These are phyloP conservation scores for Angophora floribunda DNA, from an alignment of 345 rosid species.

Conservation along the genomic window DNA sequence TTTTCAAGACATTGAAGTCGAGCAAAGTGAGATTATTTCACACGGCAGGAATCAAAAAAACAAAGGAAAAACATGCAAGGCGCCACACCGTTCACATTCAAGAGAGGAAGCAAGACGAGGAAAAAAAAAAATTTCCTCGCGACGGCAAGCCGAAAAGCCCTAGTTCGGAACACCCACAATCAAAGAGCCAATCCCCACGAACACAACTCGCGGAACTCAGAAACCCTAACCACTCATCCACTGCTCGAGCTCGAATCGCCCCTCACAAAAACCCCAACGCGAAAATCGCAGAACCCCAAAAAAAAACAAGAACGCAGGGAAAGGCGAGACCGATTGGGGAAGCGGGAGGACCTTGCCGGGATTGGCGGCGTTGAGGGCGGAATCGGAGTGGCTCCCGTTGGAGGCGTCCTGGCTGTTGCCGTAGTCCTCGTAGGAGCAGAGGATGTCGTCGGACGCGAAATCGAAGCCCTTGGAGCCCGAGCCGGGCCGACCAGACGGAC, in stretches of 20 bases:
- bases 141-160: neutral
- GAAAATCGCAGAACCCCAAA: neutral
- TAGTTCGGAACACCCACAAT: neutral
- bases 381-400: constrained; percentile 61
- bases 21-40: neutral
- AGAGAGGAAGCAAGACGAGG: neutral
- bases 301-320: neutral
- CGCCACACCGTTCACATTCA: neutral
- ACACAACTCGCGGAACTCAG: neutral
- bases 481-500: constrained; percentile 62
- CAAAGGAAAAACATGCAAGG: neutral
- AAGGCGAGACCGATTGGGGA: neutral
- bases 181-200: neutral
- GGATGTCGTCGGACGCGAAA: constrained; percentile 94
- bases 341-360: constrained; percentile 20
- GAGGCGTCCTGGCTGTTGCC: constrained; percentile 55
- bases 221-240: neutral
- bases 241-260: neutral
- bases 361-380: constrained; percentile 20
- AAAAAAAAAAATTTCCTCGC: neutral
- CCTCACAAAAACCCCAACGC: neutral
- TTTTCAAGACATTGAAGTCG: neutral
- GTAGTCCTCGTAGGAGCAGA: constrained; percentile 90
- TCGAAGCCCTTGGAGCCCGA: constrained; percentile 78
- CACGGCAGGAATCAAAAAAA: neutral